phyloP scores from a whole-genome alignment of 768 basidiomycete species.

The Pholiota molesta region DNA sequence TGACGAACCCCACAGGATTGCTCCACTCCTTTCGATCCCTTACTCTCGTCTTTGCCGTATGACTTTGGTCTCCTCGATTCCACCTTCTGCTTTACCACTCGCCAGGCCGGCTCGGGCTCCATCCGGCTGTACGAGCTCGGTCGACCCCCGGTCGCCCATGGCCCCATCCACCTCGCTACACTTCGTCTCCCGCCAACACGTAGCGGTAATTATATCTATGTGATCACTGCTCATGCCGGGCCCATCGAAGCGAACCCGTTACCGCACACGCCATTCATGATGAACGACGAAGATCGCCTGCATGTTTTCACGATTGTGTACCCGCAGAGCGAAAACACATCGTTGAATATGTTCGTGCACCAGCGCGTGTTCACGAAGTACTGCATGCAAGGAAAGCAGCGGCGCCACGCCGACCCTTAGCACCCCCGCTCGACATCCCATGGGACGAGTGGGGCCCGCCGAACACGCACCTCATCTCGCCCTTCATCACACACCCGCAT shows the following conservation, averaged over 20 bases:
- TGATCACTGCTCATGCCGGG: background rate
- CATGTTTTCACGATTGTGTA: constrained; percentile 1
- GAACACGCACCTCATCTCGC: background rate
- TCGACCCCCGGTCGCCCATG: too few species aligned
- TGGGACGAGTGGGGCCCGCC: background rate
- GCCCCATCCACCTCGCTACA: background rate
- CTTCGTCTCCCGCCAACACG: background rate
- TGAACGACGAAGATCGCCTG: background rate
- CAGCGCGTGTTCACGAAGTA: background rate
- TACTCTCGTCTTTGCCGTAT: background rate
- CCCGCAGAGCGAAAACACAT: background rate
- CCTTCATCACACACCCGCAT: background rate
- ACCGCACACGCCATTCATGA: background rate
- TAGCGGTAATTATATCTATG: too few species aligned
- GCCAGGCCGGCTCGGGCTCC: background rate
- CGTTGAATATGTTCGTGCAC: background rate
- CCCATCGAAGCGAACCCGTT: background rate
- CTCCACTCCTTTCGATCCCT: background rate
- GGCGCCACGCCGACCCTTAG: too few species aligned
- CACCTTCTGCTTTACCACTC: background rate
- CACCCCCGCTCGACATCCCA: background rate
- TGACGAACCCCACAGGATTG: background rate
- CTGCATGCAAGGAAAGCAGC: too few species aligned
- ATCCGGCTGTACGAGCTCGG: background rate
- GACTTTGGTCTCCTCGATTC: background rate